Conservation (phyloP, 2,329 filamentous ascomycete species). For the Alternaria brassicicola region DNA sequence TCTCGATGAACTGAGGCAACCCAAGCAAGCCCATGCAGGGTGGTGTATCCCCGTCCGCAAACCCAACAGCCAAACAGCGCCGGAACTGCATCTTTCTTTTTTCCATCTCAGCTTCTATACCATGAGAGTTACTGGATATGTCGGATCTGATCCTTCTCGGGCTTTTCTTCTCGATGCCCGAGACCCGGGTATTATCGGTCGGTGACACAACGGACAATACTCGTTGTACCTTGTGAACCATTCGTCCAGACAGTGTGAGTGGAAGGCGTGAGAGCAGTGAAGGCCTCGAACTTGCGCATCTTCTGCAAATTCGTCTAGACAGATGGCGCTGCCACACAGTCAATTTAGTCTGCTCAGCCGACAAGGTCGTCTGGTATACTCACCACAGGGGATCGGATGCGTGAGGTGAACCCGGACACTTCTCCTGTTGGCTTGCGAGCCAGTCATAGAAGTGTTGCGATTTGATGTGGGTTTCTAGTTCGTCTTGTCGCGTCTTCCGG, state of each 20-base stretch:
- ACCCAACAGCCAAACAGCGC: not conserved
- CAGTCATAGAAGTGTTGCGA: slow-evolving; percentile 44
- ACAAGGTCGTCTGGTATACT: not conserved
- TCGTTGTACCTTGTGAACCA: slow-evolving; percentile 48
- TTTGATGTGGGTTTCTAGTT: slow-evolving; percentile 41
- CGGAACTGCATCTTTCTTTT: not conserved
- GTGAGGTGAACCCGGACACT: slow-evolving; percentile 21
- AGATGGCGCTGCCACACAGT: slow-evolving; percentile 41
- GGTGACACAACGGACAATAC: slow-evolving; percentile 48
- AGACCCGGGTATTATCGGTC: slow-evolving; percentile 42
- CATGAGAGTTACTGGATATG: slow-evolving; percentile 31
- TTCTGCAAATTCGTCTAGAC: slow-evolving; percentile 44
- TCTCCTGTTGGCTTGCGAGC: slow-evolving; percentile 33
- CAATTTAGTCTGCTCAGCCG: not conserved
- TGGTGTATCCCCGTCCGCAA: not conserved
- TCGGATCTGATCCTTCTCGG: slow-evolving; percentile 11
- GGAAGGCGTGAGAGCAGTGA: slow-evolving; percentile 46
- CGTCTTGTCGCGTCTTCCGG: slow-evolving; percentile 37
- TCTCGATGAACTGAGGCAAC: not conserved
- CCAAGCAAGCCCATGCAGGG: not conserved
- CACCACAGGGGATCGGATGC: slow-evolving; percentile 37
- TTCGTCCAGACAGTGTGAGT: slow-evolving; percentile 46
- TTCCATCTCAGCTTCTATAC: slow-evolving; percentile 18
- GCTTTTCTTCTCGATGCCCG: slow-evolving; percentile 14
- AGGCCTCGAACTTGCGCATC: slow-evolving; percentile 44